These are phyloP conservation scores for Trichoderma reesei DNA, from an alignment of 495 filamentous ascomycete genomes.

Conservation along the genomic window DNA sequence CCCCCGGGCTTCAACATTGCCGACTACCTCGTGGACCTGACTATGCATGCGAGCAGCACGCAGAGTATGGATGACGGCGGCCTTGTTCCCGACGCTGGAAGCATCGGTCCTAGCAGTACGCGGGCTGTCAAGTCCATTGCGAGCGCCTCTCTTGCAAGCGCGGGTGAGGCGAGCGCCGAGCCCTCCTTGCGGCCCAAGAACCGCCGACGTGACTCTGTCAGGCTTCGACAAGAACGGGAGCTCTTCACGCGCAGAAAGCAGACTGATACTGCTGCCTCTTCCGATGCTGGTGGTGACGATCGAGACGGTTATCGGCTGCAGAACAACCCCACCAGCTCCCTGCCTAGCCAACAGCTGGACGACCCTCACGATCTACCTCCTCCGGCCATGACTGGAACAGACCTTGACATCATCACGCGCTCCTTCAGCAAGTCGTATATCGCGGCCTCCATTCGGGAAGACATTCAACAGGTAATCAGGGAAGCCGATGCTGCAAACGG, in stretches of 20 bases:
- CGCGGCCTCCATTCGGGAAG: constrained; percentile 64
- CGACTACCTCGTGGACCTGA: constrained; percentile 92
- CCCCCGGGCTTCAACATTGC: constrained; percentile 98
- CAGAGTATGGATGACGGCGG: constrained; percentile 40
- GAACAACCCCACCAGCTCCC: constrained; percentile 48
- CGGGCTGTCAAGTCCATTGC: constrained; percentile 85
- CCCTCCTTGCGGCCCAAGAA: constrained; percentile 49
- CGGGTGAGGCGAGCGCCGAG: constrained; percentile 44
- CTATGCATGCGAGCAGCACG: constrained; percentile 69
- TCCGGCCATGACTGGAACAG: constrained; percentile 54
- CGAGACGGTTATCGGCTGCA: constrained; percentile 52
- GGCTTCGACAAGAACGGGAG: constrained; percentile 74
- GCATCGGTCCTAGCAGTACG: constrained; percentile 77
- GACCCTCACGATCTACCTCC: constrained; percentile 68
- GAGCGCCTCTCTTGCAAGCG: constrained; percentile 63
- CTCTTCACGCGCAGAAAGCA: constrained; percentile 77
- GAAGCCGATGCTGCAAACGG: constrained; percentile 58
- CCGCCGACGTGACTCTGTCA: constrained; percentile 65
- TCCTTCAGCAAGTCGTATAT: constrained; percentile 73
- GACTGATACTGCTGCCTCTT: constrained; percentile 58
- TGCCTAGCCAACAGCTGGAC: constrained; percentile 52
- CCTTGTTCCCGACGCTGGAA: constrained; percentile 51
- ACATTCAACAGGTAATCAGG: constrained; percentile 59
- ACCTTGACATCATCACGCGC: constrained; percentile 71
- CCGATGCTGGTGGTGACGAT: constrained; percentile 49